Evolutionary conservation across 2,329 filamentous ascomycete species (phyloP).

Genomic region (Massarina eburnea): DNA sequence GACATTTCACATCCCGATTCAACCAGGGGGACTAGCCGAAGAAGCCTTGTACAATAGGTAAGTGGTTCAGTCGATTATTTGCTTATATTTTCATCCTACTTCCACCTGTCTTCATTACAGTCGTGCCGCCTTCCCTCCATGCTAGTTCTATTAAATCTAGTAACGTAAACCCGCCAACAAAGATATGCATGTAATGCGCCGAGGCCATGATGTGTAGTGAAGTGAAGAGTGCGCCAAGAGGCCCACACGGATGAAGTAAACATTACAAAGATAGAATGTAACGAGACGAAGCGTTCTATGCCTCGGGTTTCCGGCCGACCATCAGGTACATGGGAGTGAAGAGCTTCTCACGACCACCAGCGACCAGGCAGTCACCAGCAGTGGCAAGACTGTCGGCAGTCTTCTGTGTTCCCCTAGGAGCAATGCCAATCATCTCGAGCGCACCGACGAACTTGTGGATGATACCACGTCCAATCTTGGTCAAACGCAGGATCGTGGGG

Average conservation of each 20-base stretch:
- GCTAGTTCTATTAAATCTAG: slow-evolving; percentile 1
- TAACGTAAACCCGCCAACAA: slow-evolving; percentile 6
- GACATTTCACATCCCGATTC: no score
- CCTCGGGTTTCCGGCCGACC: slow-evolving; percentile 81
- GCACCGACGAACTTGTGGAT: slow-evolving; percentile 76
- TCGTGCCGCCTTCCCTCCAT: not conserved
- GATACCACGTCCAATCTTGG: slow-evolving; percentile 73
- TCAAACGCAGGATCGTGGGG: slow-evolving; percentile 86
- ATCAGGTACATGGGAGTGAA: slow-evolving; percentile 99
- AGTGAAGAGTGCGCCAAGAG: slow-evolving; percentile 1
- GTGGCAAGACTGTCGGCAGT: slow-evolving; percentile 86
- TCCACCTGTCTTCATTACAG: not conserved
- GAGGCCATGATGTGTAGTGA: slow-evolving; percentile 9
- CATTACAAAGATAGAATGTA: slow-evolving; percentile 5
- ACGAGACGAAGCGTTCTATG: slow-evolving; percentile 25
- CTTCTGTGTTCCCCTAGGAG: slow-evolving; percentile 85
- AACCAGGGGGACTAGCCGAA: no score
- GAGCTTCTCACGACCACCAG: slow-evolving; percentile 83
- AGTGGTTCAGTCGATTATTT: no score
- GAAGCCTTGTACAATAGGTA: no score
- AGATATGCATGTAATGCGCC: slow-evolving; percentile 15
- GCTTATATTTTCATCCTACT: no score
- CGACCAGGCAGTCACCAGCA: slow-evolving; percentile 82
- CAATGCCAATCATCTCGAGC: slow-evolving; percentile 73
- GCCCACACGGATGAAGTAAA: slow-evolving; percentile 12